A percentile compares a stretch with the other conserved stretches of the same genome.
Evolutionary conservation across 2,329 filamentous ascomycete genomes (phyloP).

Genomic region (Colletotrichum incanum): DNA sequence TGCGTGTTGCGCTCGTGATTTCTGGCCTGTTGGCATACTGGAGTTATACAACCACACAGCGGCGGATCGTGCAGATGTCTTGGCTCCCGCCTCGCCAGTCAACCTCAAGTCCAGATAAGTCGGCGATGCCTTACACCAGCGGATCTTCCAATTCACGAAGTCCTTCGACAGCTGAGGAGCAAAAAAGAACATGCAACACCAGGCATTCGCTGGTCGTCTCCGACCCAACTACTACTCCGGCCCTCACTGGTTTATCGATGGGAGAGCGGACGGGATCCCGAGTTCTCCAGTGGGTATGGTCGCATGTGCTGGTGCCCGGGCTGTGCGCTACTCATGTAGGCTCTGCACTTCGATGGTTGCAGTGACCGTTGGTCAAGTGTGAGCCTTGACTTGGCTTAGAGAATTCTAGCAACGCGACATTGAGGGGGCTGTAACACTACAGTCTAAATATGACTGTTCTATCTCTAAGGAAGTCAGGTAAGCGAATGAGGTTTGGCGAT

Average conservation of each 20-base stretch:
- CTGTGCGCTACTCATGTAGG: not conserved
- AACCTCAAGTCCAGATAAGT: no score
- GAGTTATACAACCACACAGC: no score
- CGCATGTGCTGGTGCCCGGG: not conserved
- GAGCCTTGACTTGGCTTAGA: not conserved
- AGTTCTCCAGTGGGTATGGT: slow-evolving; percentile 2
- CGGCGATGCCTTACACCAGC: no score
- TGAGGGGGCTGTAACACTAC: not conserved
- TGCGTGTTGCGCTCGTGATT: no score
- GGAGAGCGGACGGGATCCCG: slow-evolving; percentile 1
- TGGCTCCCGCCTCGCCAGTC: no score
- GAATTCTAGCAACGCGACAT: not conserved
- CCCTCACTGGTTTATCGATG: not conserved
- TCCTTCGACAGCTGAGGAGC: not conserved
- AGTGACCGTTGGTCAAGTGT: not conserved
- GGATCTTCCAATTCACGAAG: no score
- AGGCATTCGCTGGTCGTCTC: not conserved
- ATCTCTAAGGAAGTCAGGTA: no score
- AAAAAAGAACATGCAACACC: not conserved
- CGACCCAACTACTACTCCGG: slow-evolving; percentile 14
- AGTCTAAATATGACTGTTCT: not conserved
- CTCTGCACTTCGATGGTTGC: not conserved
- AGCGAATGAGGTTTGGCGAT: no score
- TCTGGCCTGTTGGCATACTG: no score
- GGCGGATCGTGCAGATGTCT: no score